phyloP scores from a whole-genome alignment of 1,284 basidiomycete genomes.

The Fomitopsis palustris region DNA sequence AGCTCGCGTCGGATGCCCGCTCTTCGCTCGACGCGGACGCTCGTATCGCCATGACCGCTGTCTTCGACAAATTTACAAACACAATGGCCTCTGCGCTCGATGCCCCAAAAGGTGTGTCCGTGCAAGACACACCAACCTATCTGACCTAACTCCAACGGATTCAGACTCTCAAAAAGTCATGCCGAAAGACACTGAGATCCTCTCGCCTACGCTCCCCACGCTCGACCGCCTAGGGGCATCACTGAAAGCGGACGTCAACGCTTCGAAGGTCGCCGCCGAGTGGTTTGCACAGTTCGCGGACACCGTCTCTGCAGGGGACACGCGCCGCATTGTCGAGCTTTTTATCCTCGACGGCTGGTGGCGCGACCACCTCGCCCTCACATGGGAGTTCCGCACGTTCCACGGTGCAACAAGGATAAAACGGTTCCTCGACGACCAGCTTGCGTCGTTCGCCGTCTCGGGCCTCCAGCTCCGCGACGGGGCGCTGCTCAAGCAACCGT shows the following conservation, averaged over 20 bases:
- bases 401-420: slow-evolving; percentile 37
- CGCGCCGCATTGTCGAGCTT: slow-evolving; percentile 29
- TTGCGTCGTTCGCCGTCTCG: slow-evolving; percentile 32
- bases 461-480: slow-evolving; percentile 34
- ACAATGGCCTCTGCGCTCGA: background rate
- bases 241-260: slow-evolving; percentile 28
- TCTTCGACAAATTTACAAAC: background rate
- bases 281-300: slow-evolving; percentile 45
- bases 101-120: background rate
- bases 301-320: slow-evolving; percentile 31
- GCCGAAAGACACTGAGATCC: background rate
- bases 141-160: background rate
- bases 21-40: background rate
- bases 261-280: slow-evolving; percentile 30
- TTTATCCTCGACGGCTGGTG: slow-evolving; percentile 45
- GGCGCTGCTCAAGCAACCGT: slow-evolving; percentile 36
- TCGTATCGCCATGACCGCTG: background rate
- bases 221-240: slow-evolving; percentile 33
- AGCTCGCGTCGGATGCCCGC: background rate
- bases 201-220: slow-evolving; percentile 29
- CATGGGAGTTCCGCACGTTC: slow-evolving; percentile 62
- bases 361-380: slow-evolving; percentile 54
- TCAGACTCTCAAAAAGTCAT: background rate
- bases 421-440: slow-evolving; percentile 40
- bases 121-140: too few species aligned